Conservation (phyloP, 2,329 filamentous ascomycete species). For the Dactylellina sp. region DNA sequence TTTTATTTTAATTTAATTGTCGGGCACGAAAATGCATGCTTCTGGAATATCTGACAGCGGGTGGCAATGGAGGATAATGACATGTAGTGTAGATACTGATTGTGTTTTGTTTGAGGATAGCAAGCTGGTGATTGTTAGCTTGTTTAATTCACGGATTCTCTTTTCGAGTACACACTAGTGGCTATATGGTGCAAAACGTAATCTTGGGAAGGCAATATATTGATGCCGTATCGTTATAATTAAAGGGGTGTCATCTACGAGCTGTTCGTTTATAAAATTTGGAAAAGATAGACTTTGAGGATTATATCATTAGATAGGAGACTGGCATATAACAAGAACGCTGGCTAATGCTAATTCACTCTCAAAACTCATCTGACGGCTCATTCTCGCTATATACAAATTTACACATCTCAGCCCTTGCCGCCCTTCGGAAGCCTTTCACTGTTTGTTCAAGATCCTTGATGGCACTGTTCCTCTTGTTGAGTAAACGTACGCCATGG, state of each 20-base stretch:
- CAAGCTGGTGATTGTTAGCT: too few relatives aligned
- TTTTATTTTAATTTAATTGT: neutral
- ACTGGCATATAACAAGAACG: neutral
- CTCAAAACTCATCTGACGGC: conserved; percentile 10
- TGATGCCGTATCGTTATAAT: too few relatives aligned
- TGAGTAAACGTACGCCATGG: conserved; percentile 25
- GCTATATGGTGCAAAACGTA: too few relatives aligned
- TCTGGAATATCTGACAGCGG: neutral
- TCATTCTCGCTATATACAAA: conserved; percentile 43
- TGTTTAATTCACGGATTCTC: too few relatives aligned
- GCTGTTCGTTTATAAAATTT: neutral
- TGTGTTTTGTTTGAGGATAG: too few relatives aligned
- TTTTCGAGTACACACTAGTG: too few relatives aligned
- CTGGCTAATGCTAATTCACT: neutral
- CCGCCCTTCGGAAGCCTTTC: conserved; percentile 20
- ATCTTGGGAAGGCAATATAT: too few relatives aligned
- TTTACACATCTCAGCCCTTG: conserved; percentile 34
- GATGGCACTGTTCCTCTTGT: conserved; percentile 20
- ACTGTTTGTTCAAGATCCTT: conserved; percentile 29
- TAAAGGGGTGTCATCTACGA: neutral
- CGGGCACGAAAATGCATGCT: neutral
- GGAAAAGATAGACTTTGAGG: too few relatives aligned
- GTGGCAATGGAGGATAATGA: neutral
- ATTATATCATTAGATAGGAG: too few relatives aligned
- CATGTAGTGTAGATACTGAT: conserved; percentile 2